Conservation (phyloP, 352 stramenopile genomes). For the Globisporangium emineosum region DNA sequence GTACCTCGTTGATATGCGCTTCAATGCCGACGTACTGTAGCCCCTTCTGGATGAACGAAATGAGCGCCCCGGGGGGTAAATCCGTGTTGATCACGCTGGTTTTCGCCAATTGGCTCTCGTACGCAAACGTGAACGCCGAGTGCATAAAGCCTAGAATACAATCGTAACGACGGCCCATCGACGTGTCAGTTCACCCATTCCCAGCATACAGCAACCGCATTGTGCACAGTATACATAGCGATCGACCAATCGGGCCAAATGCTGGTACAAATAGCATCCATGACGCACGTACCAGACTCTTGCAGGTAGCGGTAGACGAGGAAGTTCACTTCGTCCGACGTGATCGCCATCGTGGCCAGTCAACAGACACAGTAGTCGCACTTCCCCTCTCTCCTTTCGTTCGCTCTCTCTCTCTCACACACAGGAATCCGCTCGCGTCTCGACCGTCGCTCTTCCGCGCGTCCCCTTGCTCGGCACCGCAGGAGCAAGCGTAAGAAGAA, state of each 20-base stretch:
- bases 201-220: background rate
- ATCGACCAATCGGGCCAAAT: background rate
- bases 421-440: background rate
- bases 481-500: background rate
- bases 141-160: constrained; percentile 90
- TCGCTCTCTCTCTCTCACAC: background rate
- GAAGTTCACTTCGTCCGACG: constrained; percentile 97
- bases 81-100: constrained; percentile 91
- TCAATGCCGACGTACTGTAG: constrained; percentile 94
- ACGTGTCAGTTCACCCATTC: background rate
- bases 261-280: no score
- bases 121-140: constrained; percentile 98
- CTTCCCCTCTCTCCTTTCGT: constrained; percentile 2
- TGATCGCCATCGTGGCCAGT: constrained; percentile 76
- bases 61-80: constrained; percentile 95
- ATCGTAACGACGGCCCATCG: background rate
- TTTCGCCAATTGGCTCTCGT: constrained; percentile 96
- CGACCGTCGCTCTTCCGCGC: background rate
- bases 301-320: constrained; percentile 98
- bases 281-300: constrained; percentile 89
- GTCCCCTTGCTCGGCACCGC: background rate
- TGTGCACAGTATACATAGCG: background rate
- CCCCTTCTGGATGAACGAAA: constrained; percentile 99
- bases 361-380: background rate
- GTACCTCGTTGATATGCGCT: constrained; percentile 86